Base-by-base conservation (phyloP, 2,329 filamentous ascomycete genomes). In the Ceratocystis papillata region DNA sequence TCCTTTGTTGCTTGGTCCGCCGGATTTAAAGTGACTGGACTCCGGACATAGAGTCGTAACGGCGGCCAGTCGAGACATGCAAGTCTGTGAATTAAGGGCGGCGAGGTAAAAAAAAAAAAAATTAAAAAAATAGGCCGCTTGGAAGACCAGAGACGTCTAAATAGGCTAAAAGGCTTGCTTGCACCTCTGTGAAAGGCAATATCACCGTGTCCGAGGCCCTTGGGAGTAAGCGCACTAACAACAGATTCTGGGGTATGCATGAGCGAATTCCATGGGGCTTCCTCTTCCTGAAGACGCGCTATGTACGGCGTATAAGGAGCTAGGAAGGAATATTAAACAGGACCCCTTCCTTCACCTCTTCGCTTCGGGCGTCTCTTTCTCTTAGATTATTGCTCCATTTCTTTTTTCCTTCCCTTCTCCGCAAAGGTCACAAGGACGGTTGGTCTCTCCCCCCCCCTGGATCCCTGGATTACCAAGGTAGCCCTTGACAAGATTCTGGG, bases 141-240 rank as follows among this genome's bases (percentile, higher is more conserved):
- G 50, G 12, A 22, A 57, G 12, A 5, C 53, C 22, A 22, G 7
- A 20, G n/a, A 7, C n/a, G 53, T 59, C 53, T 59, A 59, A 59
- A 59, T 30, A 59, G 53, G 53, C 53, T 59, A 59, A 59, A 59
- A 37, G 33, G 10, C 33, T 37, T 37, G 28, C 17, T 30, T n/a
- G 25, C 53, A 30, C 22, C 53, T 33, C 53, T 57, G 53, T 30
- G 53, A 59, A 59, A 12, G 53, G 53, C 25, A 59, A 59, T 59
- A 59, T 33, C 25, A 33, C 53, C 53, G 53, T 25, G 53, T 59
- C 53, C 28, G 53, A 59, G 53, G 53, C 53, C 53, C n/a, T 33
- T 59, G 25, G 28, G 12, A 59, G 53, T 59, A 59, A 59, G 53
- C 53, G 53, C 53, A 59, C 53, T 59, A 59, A n/a, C 53, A 59